Evolutionary conservation across 164 flowering plant genomes (phyloP), one percentile per base, ranked within the genome.

Genomic region (Aristolochia californica): DNA sequence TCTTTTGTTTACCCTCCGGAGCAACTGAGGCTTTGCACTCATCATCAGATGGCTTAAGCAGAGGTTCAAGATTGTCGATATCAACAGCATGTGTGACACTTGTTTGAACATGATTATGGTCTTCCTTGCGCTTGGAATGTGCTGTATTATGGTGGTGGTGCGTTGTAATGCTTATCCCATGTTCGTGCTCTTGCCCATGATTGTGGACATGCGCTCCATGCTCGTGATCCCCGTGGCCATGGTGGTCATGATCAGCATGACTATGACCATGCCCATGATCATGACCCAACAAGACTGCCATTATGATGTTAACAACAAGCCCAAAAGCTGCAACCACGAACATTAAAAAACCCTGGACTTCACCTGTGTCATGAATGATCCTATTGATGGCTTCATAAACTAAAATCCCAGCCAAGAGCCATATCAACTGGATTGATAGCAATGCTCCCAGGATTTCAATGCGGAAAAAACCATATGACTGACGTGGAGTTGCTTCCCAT

Each of bases 401-500:
- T 5, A 86, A 81, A 30, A 88, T 86, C 20, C 94, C 97, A 24
- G 97, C 76, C 51, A 64, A 27, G 2, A 61, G 57, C 90, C 96
- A 88, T 43, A 88, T 86, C 80, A 89, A 51, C 64, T 87, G 97
- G 62, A 89, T 89, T 16, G 95, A 89, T 56, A 87, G 81, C n/a
- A 89, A 76, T 15, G 97, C 82, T 21, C 97, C 97, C 2, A 89
- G 80, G 45, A 89, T 87, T 69, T 89, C 97, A 60, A 89, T 84
- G 48, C 97, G 72, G 65, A 87, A 87, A 62, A 87, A 89, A 1
- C 95, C 97, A 63, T 89, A 89, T 17, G 91, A 78, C 58, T 87
- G 97, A 0, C 88, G 81, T 5, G 97, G 95, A 49, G 73, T 89
- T 16, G 97, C 97, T 70, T 87, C 97, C 97, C 97, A 88, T 25